These are phyloP conservation scores for Termitomyces titanicus DNA, from an alignment of 768 basidiomycete species.

Conservation along the genomic window DNA sequence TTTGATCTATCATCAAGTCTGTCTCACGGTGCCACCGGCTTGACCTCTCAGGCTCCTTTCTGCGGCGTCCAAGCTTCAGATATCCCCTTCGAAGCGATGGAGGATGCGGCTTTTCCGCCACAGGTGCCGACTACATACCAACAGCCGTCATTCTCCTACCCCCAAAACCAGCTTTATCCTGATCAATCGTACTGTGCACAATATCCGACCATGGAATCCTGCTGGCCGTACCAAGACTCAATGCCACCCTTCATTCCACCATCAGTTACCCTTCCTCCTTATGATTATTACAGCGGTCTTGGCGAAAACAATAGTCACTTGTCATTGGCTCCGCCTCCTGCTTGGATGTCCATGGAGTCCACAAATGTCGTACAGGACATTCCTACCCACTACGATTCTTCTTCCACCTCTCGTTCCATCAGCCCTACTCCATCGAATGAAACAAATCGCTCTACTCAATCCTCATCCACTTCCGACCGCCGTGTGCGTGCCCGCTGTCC, in stretches of 20 bases:
- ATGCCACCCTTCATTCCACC: neutral
- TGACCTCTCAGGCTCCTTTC: neutral
- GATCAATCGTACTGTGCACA: neutral
- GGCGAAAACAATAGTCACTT: neutral
- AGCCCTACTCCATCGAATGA: neutral
- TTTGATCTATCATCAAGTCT: neutral
- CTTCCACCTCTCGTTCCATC: neutral
- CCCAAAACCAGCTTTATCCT: neutral
- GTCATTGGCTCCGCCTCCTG: neutral
- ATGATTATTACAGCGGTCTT: neutral
- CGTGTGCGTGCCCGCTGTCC: neutral
- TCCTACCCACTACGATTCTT: neutral
- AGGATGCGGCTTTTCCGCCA: neutral
- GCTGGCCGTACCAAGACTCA: neutral
- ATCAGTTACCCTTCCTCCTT: neutral
- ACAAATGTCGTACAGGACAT: neutral
- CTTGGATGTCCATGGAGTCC: neutral
- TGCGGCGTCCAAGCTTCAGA: neutral
- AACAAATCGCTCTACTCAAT: neutral
- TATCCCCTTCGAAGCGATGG: neutral
- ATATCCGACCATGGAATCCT: neutral
- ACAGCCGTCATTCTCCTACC: neutral
- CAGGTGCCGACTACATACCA: neutral
- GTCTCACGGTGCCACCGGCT: neutral
- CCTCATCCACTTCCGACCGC: neutral